Base-by-base conservation (phyloP, 345 rosid genomes). In the Citrus unshiu region DNA sequence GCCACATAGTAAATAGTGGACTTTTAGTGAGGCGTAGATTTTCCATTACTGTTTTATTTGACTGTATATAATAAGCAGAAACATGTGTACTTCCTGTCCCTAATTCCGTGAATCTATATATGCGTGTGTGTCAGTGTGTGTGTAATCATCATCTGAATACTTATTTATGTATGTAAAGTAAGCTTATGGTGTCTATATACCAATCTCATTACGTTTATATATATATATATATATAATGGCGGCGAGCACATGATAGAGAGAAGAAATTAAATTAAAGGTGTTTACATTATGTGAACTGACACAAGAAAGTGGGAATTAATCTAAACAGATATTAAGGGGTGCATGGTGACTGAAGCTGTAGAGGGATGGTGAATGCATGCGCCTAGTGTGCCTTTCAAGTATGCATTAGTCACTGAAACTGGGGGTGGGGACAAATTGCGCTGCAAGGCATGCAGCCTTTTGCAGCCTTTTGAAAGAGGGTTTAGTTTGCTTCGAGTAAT, bases 361-460 rank as follows among this genome's bases (percentile, higher is more conserved):
- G 34, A 35, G 18, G 18, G 5, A 46, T 40, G 32, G 78, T 21
- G 35, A 67, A 54, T 40, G 78, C 70, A 43, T 22, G 19, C 2
- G 39, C 24, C 34, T 16, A n/a, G 39, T 40, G 68, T 43, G 77
- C 39, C 10, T 19, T 25, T 74, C 27, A 61, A 61, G 69, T 51
- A 27, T 65, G 80, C 35, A 18, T 65, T 72, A 58, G 63, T 54
- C 34, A 3, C 51, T 34, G 79, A 72, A 74, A 75, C 30, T 76
- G 78, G 70, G 32, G 72, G 84, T 81, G 84, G 87, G 89, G 87
- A 81, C 85, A 81, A 62, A 83, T 86, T 84, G 81, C 25, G 58
- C 4, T 3, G 46, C 81, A 86, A 84, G 86, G 74, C 19, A 86
- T 74, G n/a, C 8, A n/a, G 46, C 46, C 79, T 84, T 84, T 62